These are phyloP conservation scores for Rehmannia glutinosa DNA, from an alignment of 257 asterid species.

Conservation along the genomic window DNA sequence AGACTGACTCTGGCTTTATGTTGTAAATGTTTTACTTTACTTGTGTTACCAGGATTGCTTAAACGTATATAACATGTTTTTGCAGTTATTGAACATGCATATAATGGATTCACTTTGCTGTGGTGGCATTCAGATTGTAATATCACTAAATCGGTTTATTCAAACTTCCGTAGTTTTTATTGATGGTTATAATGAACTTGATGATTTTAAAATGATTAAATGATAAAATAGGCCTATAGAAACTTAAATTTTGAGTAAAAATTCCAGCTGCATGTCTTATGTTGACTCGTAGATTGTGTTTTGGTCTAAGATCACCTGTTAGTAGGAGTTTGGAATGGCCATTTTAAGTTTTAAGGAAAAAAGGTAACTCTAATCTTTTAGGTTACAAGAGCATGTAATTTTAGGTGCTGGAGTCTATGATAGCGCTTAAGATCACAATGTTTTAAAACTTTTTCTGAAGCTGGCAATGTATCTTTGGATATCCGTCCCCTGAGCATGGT, in stretches of 20 bases:
- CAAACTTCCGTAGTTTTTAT: background rate
- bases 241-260: no score
- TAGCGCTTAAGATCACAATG: no score
- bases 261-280: background rate
- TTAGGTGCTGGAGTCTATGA: no score
- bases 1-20: background rate
- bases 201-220: background rate
- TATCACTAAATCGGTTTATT: background rate
- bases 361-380: no score
- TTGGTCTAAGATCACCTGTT: background rate
- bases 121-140: background rate
- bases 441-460: no score
- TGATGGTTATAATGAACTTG: background rate
- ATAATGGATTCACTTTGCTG: constrained; percentile 13
- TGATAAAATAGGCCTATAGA: background rate
- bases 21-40: background rate
- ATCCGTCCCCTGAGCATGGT: no score
- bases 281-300: background rate
- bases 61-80: background rate
- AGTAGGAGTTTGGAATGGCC: no score
- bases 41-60: constrained; percentile 6
- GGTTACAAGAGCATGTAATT: no score
- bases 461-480: no score
- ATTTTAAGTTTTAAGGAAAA: no score
- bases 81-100: constrained; percentile 88